Evolutionary conservation across 2,329 filamentous ascomycete species (phyloP).

Genomic region (Chaetothyriales sp.): DNA sequence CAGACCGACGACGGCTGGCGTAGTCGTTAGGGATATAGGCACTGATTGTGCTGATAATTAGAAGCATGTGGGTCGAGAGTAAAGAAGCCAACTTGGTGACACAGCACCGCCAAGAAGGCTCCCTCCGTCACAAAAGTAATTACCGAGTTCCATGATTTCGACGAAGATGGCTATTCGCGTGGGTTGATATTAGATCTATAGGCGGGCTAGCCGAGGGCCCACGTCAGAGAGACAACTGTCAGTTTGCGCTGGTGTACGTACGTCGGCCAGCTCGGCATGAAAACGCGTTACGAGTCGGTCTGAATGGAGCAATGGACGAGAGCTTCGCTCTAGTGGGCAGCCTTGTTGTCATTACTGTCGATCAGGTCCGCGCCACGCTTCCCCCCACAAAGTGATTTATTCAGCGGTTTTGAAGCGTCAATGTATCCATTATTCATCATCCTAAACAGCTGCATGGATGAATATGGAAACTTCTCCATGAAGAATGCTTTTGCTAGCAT

Average conservation of each 20-base stretch:
- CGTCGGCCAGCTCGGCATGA: background rate
- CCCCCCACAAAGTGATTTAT: background rate
- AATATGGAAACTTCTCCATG: background rate
- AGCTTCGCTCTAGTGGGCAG: background rate
- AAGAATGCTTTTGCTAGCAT: background rate
- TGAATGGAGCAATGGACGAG: background rate
- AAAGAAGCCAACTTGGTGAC: background rate
- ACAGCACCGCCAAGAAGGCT: too few relatives aligned
- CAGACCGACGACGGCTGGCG: background rate
- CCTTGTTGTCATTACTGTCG: background rate
- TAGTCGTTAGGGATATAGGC: background rate
- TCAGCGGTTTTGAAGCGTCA: background rate
- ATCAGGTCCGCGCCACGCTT: too few relatives aligned
- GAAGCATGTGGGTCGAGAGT: background rate
- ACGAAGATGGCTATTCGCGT: background rate
- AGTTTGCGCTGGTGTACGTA: background rate
- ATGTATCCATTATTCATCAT: background rate
- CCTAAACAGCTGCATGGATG: background rate
- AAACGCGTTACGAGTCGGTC: background rate
- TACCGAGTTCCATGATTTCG: too few relatives aligned
- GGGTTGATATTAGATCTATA: background rate
- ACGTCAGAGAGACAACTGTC: background rate
- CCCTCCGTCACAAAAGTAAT: too few relatives aligned
- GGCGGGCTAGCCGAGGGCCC: background rate
- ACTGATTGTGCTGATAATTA: background rate